These are phyloP conservation scores for Saccharomyces hybrid DNA, from an alignment of 1,139 yeast species.

Conservation along the genomic window DNA sequence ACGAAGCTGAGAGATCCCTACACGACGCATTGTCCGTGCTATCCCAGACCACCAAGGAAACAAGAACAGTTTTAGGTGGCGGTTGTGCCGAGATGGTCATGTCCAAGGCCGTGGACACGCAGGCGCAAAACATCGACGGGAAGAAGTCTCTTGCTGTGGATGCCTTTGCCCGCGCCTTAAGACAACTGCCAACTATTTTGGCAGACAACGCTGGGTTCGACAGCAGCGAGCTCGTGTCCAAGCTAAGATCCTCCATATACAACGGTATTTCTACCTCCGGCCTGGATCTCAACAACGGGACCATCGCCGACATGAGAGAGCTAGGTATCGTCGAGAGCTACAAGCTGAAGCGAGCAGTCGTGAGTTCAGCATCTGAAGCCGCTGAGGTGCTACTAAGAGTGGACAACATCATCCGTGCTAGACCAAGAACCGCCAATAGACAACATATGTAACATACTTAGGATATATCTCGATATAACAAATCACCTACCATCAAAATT, in stretches of 20 bases:
- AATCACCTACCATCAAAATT: not conserved
- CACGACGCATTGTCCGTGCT: constrained; percentile 95
- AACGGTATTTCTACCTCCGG: constrained; percentile 91
- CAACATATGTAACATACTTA: constrained; percentile 23
- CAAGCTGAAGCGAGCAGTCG: constrained; percentile 89
- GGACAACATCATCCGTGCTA: constrained; percentile 92
- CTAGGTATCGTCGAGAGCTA: constrained; percentile 87
- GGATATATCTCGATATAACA: constrained; percentile 1
- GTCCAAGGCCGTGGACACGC: constrained; percentile 96
- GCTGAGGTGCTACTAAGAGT: constrained; percentile 93
- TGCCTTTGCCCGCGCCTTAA: constrained; percentile 85
- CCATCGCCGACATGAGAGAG: constrained; percentile 89
- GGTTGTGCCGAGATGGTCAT: constrained; percentile 98
- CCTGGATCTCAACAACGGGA: constrained; percentile 75
- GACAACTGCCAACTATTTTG: constrained; percentile 90
- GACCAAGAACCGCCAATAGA: constrained; percentile 95
- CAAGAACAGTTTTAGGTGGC: constrained; percentile 95
- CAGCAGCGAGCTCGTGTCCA: constrained; percentile 85
- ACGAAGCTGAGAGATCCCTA: constrained; percentile 94
- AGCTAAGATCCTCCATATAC: constrained; percentile 86
- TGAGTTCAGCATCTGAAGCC: constrained; percentile 94
- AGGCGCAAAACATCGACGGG: constrained; percentile 89
- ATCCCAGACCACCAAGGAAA: constrained; percentile 89
- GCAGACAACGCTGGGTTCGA: constrained; percentile 98
- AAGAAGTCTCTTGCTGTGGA: constrained; percentile 93